phyloP scores from a whole-genome alignment of 306 rosid genomes.

The Lablab purpureus region DNA sequence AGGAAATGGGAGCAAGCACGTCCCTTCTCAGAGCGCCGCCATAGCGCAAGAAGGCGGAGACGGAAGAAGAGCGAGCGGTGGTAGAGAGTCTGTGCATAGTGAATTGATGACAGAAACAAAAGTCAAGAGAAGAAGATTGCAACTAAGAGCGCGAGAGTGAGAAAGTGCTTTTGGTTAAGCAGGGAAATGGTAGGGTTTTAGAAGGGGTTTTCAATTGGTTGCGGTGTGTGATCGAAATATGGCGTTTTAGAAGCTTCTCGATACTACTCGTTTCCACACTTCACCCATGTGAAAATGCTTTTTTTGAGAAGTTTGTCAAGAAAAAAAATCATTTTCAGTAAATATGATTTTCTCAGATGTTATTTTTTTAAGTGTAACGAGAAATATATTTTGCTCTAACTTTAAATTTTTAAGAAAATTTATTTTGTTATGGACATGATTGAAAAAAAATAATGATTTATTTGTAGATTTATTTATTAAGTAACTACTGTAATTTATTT shows the following conservation, averaged over 20 bases:
- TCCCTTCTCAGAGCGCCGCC: constrained; percentile 55
- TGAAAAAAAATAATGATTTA: neutral
- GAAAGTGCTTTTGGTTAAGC: neutral
- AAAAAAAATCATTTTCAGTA: too few species aligned
- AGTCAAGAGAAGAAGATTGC: neutral
- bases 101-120: neutral
- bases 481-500: neutral
- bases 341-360: too few species aligned
- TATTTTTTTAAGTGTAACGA: too few species aligned
- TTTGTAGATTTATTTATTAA: neutral
- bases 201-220: constrained; percentile 54
- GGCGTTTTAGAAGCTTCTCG: constrained; percentile 76
- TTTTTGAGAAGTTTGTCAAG: too few species aligned
- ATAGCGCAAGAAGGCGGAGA: constrained; percentile 55
- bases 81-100: constrained; percentile 72
- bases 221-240: neutral
- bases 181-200: constrained; percentile 64
- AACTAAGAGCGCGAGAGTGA: neutral
- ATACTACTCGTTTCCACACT: constrained; percentile 4
- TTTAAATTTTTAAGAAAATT: too few species aligned
- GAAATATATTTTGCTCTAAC: too few species aligned
- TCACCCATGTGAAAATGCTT: too few species aligned
- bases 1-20: constrained; percentile 53
- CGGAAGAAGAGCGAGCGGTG: constrained; percentile 52
- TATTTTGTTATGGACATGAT: too few species aligned